phyloP scores from a whole-genome alignment of 2,329 filamentous ascomycete species.

The Alternaria panax region DNA sequence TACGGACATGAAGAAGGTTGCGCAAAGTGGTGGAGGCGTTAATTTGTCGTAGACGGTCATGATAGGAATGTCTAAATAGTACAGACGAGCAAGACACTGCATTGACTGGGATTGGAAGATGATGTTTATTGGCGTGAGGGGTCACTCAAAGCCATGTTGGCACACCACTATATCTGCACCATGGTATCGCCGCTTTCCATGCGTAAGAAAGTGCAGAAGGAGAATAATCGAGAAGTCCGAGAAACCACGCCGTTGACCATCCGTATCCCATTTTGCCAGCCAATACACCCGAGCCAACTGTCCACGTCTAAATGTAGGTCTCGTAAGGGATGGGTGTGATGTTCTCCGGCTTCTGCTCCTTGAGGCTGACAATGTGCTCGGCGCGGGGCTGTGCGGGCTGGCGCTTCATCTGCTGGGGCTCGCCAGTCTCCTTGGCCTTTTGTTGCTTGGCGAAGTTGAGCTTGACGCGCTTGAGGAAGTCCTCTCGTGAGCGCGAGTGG shows the following conservation, averaged over 20 bases:
- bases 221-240: slow-evolving; percentile 49
- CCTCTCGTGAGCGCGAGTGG: slow-evolving; percentile 93
- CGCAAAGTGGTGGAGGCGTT: neutral
- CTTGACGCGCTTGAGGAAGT: slow-evolving; percentile 97
- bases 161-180: slow-evolving; percentile 47
- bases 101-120: slow-evolving; percentile 33
- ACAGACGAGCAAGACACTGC: slow-evolving; percentile 2
- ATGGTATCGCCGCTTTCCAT: slow-evolving; percentile 48
- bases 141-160: slow-evolving; percentile 47
- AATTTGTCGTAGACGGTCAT: neutral
- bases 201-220: slow-evolving; percentile 50
- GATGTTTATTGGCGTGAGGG: slow-evolving; percentile 47
- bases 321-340: slow-evolving; percentile 93
- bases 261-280: slow-evolving; percentile 48
- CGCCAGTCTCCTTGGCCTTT: slow-evolving; percentile 89
- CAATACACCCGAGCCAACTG: slow-evolving; percentile 33
- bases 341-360: slow-evolving; percentile 88
- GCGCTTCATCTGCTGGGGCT: slow-evolving; percentile 91
- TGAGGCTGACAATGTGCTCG: slow-evolving; percentile 78
- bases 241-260: slow-evolving; percentile 52
- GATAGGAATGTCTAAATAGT: neutral
- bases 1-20: neutral
- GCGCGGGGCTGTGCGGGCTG: slow-evolving; percentile 81
- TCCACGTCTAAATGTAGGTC: slow-evolving; percentile 84
- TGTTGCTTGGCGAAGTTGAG: slow-evolving; percentile 90